phyloP scores from a whole-genome alignment of 2,329 filamentous ascomycete genomes.

The Cercospora canescens region DNA sequence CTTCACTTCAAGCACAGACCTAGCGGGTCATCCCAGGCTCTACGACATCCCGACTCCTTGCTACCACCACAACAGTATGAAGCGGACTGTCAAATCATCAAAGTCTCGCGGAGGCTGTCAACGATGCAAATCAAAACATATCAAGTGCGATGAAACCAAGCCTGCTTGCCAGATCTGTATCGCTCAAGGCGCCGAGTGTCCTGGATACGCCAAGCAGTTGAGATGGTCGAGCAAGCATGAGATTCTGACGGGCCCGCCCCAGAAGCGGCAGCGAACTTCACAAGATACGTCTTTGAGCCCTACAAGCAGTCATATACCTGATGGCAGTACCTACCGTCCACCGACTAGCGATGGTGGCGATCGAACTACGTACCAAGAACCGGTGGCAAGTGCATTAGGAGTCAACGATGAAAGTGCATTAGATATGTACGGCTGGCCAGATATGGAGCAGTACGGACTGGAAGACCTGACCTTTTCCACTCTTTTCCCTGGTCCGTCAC shows the following conservation, averaged over 20 bases:
- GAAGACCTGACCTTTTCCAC: conserved; percentile 17
- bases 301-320: background rate
- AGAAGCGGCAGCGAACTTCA: conserved; percentile 20
- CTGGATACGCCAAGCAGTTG: conserved; percentile 49
- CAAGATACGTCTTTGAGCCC: background rate
- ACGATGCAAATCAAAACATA: conserved; percentile 31
- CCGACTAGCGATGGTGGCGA: background rate
- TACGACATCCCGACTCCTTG: background rate
- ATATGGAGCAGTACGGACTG: conserved; percentile 20
- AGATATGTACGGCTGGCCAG: conserved; percentile 11
- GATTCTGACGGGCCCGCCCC: conserved; percentile 37
- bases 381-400: background rate
- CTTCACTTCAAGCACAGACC: conserved; percentile 1
- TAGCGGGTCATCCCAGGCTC: background rate
- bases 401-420: conserved; percentile 1
- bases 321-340: background rate
- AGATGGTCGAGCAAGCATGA: conserved; percentile 54
- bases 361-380: background rate
- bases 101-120: conserved; percentile 35
- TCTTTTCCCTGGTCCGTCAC: conserved; percentile 6
- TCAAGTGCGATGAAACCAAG: conserved; percentile 48
- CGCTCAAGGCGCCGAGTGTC: conserved; percentile 45
- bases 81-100: conserved; percentile 23
- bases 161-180: conserved; percentile 44
- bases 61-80: conserved; percentile 4